Evolutionary conservation across 1,284 basidiomycete genomes (phyloP), one percentile per base, ranked within the genome.

Genomic region (Coniferiporia sulphurascens): DNA sequence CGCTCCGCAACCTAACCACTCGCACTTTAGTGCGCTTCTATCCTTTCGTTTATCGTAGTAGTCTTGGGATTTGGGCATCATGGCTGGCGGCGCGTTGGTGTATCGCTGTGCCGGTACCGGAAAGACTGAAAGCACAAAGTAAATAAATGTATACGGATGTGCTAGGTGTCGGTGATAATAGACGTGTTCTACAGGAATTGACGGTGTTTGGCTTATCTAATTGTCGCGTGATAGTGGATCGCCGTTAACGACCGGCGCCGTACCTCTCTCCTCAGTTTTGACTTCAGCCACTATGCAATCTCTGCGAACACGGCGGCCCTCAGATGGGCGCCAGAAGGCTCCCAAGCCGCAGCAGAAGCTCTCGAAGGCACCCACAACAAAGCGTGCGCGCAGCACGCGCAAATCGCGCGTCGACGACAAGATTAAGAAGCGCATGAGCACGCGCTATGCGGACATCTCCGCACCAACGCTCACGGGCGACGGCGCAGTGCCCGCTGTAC

Each of bases 371-470:
- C 73, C 35, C 80, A 79, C 65, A 66, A 67, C 59, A 70, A 69
- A 36, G 61, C 67, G 22, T 59, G 55, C 22, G 55, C 65, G 17
- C 63, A 66, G 59, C 72, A 70, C 64, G 71, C 78, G 82, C 66
- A 90, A 88, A 71, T 86, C 87, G 59, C 81, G 86, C 58, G 87
- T 95, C 58, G 91, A 92, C 71, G 93, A 95, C 80, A 92, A 91
- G 77, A 93, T 95, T 73, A 93, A 92, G 82, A 91, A 92, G 74
- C 87, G 93, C 64, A 87, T 95, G 85, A 93, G 91, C 15, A 90
- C 87, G 81, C 84, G 93, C 70, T 95, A 92, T 80, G 88, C 89
- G 52, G 89, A 91, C 64, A 88, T 91, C 61, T 87, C 87, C 2
- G 76, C 79, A 13, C 84, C 87, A 3, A 83, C 82, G 34, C 53